Evolutionary conservation across 2,329 filamentous ascomycete species (phyloP), one percentile per base, ranked within the genome.

Genomic region (Paracorniculantispora psalliotae): DNA sequence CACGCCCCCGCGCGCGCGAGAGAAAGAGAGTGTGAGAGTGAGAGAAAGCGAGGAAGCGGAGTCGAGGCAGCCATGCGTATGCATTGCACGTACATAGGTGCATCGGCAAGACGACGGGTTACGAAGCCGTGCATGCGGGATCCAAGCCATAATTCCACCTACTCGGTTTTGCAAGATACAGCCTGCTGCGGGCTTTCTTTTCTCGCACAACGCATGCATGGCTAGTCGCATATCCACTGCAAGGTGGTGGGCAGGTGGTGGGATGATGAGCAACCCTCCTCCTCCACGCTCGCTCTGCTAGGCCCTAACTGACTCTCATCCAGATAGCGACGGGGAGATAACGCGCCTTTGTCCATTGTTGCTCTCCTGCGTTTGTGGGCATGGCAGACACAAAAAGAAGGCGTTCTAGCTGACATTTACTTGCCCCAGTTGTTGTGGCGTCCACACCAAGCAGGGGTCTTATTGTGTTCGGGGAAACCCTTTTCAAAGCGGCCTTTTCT

Each of bases 61-160:
- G 41, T 23, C 28, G 4, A 21, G 26, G 26, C 37, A 33, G 13
- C 25, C 19, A 15, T 30, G 28, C 10, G 15, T 26, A 21, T 19
- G 52, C 21, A 47, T 37, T 47, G 30, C 28, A 37, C 26, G 52
- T 57, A 48, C 41, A 33, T 48, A 21, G 17, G 33, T 57, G 54
- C 54, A 57, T 57, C 41, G 30, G 23, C n/a, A 28, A 25, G 33
- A 21, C n/a, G 10, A 49, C 43, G 41, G 54, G 44, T 15, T 57
- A 26, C 44, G 46, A 49, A 49, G 33, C 33, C 35, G 52, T 46
- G 39, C 54, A 46, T 57, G 54, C 54, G 54, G 54, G 25, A 47
- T 37, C 54, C 54, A 57, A 57, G 54, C 54, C 54, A 57, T 57
- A 6, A 41, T 57, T 41, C 54, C 54, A 57, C 43, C 30, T 26